Conservation (phyloP, 148 eudicot species). For the Rhododendron mucronatum region DNA sequence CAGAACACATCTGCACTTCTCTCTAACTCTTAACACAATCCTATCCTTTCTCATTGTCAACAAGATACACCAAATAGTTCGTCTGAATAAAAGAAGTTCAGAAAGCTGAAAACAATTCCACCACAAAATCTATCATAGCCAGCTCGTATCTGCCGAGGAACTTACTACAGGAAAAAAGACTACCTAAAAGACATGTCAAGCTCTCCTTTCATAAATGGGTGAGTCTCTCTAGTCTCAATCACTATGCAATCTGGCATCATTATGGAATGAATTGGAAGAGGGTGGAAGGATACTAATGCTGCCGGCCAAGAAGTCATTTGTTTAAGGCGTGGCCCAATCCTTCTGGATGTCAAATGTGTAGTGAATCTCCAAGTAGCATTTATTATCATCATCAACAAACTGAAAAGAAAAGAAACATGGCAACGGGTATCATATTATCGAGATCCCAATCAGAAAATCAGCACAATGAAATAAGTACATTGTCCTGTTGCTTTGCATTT, state of each 20-base stretch:
- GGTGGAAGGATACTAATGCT: neutral
- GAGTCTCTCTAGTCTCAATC: neutral
- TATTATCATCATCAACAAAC: slow-evolving; percentile 44
- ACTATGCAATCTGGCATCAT: neutral
- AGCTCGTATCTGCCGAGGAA: neutral
- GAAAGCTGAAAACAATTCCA: neutral
- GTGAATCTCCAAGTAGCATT: slow-evolving; percentile 35
- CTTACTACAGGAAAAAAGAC: neutral
- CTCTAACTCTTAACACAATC: neutral
- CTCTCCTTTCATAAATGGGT: neutral
- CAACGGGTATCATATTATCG: neutral
- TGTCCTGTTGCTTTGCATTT: neutral
- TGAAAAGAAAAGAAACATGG: slow-evolving; percentile 11
- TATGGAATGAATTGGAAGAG: neutral
- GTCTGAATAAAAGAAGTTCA: neutral
- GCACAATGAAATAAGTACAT: neutral
- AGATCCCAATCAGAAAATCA: neutral
- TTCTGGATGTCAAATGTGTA: slow-evolving; percentile 39
- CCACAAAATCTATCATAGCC: neutral
- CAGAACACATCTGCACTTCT: neutral
- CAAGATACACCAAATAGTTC: neutral
- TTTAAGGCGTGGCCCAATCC: slow-evolving; percentile 19
- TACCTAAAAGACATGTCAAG: neutral
- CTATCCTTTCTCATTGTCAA: neutral
- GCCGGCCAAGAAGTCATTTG: neutral